Evolutionary conservation across 1,139 yeast species (phyloP), one percentile per base, ranked within the genome.

Genomic region (Wickerhamiella pararugosa): DNA sequence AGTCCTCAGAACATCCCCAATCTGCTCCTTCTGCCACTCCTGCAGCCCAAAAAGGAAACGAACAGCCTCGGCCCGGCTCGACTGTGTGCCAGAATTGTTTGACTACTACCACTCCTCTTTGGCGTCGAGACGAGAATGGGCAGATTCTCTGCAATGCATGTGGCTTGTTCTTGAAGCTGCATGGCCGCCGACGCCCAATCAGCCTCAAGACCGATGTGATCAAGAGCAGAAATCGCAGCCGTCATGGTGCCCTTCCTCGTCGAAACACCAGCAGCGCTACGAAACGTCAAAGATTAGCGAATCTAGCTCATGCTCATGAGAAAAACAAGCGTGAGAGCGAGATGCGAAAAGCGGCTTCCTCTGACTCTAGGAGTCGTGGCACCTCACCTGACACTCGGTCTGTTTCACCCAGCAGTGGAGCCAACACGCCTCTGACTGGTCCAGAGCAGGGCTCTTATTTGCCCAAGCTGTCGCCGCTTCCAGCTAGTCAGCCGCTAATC

Each of bases 81-180:
- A 87, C 95, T 1, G 71, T 79, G 25, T 86, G 96, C 60, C 82
- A 80, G 52, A 86, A 86, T 60, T 86, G 96, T 63, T 72, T 80
- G 55, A 86, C 96, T 2, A 82, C 84, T 45, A 86, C 90, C 1
- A 86, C 96, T 1, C 96, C 96, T 1, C 65, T 86, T 26, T 86
- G 96, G 96, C 71, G 96, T 58, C 68, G 96, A 52, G 95, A 86
- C 60, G 95, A 84, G 58, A 75, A 81, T 25, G 96, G 96, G 9
- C 92, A 84, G 52, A 93, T 86, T 25, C 67, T 86, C 45, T 86
- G 96, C 60, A 86, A 86, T 62, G 96, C 96, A 2, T 86, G 96
- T 64, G 96, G 96, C 0, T 66, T 86, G 43, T 86, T 86, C 56
- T 64, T 86, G 48, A 86, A 86, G 62, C 70, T 86, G 39, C 96